A percentile compares a stretch with the other conserved stretches of the same genome.
Conservation (phyloP, 805 yeast genomes). For the Pichia heedii region DNA sequence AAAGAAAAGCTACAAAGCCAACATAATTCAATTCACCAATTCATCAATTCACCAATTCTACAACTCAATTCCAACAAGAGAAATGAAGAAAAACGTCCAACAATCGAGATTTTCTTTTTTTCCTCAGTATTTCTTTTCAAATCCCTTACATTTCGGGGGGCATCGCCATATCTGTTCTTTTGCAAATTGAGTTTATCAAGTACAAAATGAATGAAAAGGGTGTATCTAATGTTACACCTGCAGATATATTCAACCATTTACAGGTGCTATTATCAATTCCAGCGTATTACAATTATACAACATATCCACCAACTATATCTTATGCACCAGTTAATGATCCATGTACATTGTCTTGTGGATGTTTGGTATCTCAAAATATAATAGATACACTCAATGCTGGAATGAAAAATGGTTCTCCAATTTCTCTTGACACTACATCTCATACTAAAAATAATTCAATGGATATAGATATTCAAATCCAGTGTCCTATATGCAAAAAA, state of each 20-base stretch:
- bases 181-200: no score
- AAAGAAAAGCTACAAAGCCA: no score
- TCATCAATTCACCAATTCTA: no score
- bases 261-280: neutral
- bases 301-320: neutral
- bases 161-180: no score
- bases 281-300: neutral
- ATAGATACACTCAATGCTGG: neutral
- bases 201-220: neutral
- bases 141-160: no score
- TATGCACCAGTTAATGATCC: constrained; percentile 1
- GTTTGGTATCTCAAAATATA: neutral
- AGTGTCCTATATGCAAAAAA: constrained; percentile 31
- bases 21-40: no score
- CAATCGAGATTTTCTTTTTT: no score
- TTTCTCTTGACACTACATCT: neutral
- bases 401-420: neutral
- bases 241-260: neutral
- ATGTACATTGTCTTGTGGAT: neutral
- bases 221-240: neutral
- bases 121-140: no score
- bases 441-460: neutral
- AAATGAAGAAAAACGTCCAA: no score
- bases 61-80: no score
- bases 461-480: neutral